Evolutionary conservation across 2,329 filamentous ascomycete species (phyloP), one percentile per base, ranked within the genome.

Genomic region (Aspergillus novoparasiticus): DNA sequence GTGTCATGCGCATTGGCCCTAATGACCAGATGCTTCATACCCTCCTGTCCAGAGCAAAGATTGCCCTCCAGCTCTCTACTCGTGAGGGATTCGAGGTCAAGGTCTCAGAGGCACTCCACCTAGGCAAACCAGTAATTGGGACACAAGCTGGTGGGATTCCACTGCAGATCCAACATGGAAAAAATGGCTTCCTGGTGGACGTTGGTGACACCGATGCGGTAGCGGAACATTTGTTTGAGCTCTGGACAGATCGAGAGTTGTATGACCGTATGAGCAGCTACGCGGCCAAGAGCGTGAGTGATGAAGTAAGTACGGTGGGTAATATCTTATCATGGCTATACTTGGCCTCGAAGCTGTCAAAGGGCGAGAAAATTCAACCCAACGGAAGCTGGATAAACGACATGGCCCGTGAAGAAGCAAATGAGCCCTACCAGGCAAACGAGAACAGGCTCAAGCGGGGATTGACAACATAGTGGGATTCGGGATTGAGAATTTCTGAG

Each of bases 1-100:
- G 90, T 67, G 84, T 93, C 71, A 90, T 93, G 85, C 88, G 90
- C n/a, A 82, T 94, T 0, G 87, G 89, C 0, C 89, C 90, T 46
- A 90, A 88, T 23, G 91, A 94, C 70, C 91, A 93, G 75, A 82
- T 92, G n/a, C 86, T 93, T 69, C 93, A 93, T 76, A 86, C 87
- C 0, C 81, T 94, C 51, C 84, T 93, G 66, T 86, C 87, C 39
- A 88, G 88, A 45, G 87, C 90, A 1, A 85, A 89, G 61, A 86
- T 92, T 5, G 89, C 89, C 0, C 83, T 93, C 4, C 91, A 93
- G 75, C 86, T 94, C 11, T 93, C 90, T 5, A 92, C 88, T 0
- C 85, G 90, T 45, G 91, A 94, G 72, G 90, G 91, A 1, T 93
- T 93, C 71, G 90, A 94, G 77, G 89, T 93, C 4, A 55, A 55